Base-by-base conservation (phyloP, 164 flowering plant genomes). In the Vitis vinifera region DNA sequence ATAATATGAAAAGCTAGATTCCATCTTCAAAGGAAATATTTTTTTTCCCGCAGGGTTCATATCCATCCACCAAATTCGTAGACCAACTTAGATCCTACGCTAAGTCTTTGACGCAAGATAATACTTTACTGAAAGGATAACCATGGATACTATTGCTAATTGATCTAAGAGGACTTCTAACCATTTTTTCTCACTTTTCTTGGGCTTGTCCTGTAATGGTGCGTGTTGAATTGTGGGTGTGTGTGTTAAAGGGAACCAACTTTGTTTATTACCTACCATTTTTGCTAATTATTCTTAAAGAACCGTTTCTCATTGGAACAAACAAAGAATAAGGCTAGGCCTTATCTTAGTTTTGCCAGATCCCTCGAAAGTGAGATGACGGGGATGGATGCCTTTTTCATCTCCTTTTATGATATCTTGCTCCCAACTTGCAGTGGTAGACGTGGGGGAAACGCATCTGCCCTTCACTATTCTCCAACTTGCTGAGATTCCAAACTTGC, bases 51-150 rank as follows among this genome's bases (percentile, higher is more conserved):
- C 13, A n/a, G 15, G 47, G 56, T 60, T 66, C 61, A 10, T 62
- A 47, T 48, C 67, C 5, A 19, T 6, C 51, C 16, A 2, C 30
- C 49, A 27, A 19, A 10, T 60, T 14, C 14, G 7, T 16, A 9
- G 55, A 51, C 63, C 23, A 29, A 68, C 76, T 74, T 74, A 57
- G 55, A 55, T 63, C 65, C 30, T 48, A 74, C 64, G 76, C 72
- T 30, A 62, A 11, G 11, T 9, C 5, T 30, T 16, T 31, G 56
- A 8, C 16, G 63, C 17, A 48, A 7, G 16, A 11, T 15, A 13
- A 59, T n/a, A 10, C n/a, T 53, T n/a, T 14, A n/a, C 7, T 53
- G 10, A 53, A 4, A 5, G 6, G 14, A 53, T 14, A 53, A n/a
- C 56, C 56, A 53, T 37, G 44, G 44, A 37, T 37, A 37, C 44